These are phyloP conservation scores for Monotropa hypopitys DNA, from an alignment of 179 eudicot species.

Conservation along the genomic window DNA sequence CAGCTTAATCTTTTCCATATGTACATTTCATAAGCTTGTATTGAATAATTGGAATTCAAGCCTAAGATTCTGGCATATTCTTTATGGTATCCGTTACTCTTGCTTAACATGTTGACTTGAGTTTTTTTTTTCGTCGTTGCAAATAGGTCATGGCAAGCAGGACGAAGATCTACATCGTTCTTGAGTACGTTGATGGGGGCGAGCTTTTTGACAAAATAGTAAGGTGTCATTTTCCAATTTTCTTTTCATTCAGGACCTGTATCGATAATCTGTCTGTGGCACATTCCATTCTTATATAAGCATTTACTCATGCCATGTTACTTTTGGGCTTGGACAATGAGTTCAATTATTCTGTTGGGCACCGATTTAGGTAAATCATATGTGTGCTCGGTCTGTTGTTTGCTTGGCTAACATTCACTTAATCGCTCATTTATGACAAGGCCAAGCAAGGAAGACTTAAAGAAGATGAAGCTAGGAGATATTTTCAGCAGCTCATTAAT, in stretches of 20 bases:
- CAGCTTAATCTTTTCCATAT: neutral
- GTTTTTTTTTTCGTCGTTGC: constrained; percentile 2
- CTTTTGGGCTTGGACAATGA: neutral
- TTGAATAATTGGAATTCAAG: neutral
- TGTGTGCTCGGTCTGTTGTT: neutral
- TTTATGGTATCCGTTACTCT: neutral
- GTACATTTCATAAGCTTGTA: neutral
- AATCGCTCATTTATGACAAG: constrained; percentile 18
- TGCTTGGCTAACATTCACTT: neutral
- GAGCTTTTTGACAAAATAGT: constrained; percentile 88
- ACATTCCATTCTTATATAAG: neutral
- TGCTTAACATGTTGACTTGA: constrained; percentile 3
- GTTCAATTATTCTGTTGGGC: neutral
- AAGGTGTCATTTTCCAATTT: constrained; percentile 16
- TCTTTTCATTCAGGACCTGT: neutral
- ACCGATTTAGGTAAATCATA: neutral
- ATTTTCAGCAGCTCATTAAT: constrained; percentile 81
- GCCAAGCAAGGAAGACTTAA: constrained; percentile 54
- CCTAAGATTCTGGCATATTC: neutral
- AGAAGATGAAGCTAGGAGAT: constrained; percentile 69
- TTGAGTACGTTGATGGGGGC: constrained; percentile 70
- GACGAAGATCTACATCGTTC: constrained; percentile 77
- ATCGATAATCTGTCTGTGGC: neutral
- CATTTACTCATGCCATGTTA: neutral
- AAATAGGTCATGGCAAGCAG: constrained; percentile 81